Base-by-base conservation (phyloP, 2,329 filamentous ascomycete genomes). In the Venturia carpophila region DNA sequence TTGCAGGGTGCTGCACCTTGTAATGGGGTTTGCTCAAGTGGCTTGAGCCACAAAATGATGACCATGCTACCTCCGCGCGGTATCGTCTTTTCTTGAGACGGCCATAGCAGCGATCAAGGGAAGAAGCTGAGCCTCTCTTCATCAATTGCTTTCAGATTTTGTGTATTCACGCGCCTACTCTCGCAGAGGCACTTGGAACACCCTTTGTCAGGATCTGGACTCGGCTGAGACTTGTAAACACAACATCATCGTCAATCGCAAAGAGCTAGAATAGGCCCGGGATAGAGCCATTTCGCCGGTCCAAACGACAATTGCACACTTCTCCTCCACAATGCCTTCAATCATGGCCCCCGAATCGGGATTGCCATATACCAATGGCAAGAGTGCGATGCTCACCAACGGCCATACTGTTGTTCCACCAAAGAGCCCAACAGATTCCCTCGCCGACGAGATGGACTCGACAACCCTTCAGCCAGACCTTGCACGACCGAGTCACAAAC, bases 301-400 rank as follows among this genome's bases (percentile, higher is more conserved):
- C 24, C 49, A 30, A 11, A 55, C 24, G 21, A 55, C 1, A 30
- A 55, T n/a, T n/a, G 13, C 24, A 34, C n/a, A 1, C 10, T 11
- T 24, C 49, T 15, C 42, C 13, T 45, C 21, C 27, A 10, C 17
- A 37, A 58, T 58, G 52, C 52, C 52, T 58, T 58, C 52, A n/a
- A 19, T 58, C 52, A 58, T 58, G 52, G 49, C 49, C 11, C 24
- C 49, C 30, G 49, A 55, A 7, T 34, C 6, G 30, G 30, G 6
- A 34, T 6, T 58, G n/a, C 61, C 61, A 15, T 43, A 47, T 24
- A n/a, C 60, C 15, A 63, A 63, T 63, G 61, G 61, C 21, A 47
- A 21, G 10, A 63, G 27, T 49, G 39, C 39, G 17, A 52, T 39
- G 42, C 34, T 63, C 7, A 34, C 43, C 39, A 63, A 63, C 27